Evolutionary conservation across 352 stramenopile genomes (phyloP).

Genomic region (Aphanomyces stellatus): DNA sequence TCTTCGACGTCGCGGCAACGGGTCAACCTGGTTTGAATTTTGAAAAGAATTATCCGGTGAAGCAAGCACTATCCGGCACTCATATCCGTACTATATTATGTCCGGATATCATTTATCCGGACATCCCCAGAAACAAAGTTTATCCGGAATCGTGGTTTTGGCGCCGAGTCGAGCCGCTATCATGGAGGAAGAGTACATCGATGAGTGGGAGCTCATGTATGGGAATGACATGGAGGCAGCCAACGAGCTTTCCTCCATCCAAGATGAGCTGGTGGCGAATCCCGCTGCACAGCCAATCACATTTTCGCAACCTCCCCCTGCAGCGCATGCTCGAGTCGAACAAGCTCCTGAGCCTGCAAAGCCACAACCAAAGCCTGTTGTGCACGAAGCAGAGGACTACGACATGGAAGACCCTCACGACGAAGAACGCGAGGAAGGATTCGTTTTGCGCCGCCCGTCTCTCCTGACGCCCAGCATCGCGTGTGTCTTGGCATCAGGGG

Average conservation of each 20-base stretch:
- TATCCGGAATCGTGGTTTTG: slow-evolving; percentile 7
- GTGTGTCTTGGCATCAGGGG: slow-evolving; percentile 30
- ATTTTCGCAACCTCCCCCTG: neutral
- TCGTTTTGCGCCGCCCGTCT: slow-evolving; percentile 5
- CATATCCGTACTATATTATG: too few relatives aligned
- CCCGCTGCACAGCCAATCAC: neutral
- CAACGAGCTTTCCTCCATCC: slow-evolving; percentile 30
- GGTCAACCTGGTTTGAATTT: slow-evolving; percentile 1
- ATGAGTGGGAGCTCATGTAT: slow-evolving; percentile 82
- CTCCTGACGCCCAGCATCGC: slow-evolving; percentile 19
- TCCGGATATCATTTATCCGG: neutral
- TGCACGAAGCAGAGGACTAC: slow-evolving; percentile 24
- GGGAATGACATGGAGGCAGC: slow-evolving; percentile 69
- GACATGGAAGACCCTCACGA: slow-evolving; percentile 46
- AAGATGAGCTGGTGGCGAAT: slow-evolving; percentile 11
- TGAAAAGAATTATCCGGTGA: slow-evolving; percentile 11
- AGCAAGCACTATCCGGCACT: neutral
- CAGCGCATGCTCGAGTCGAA: too few relatives aligned
- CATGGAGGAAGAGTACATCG: slow-evolving; percentile 40
- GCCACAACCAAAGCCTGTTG: too few relatives aligned
- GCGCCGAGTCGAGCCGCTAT: slow-evolving; percentile 27
- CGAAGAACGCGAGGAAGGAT: slow-evolving; percentile 37
- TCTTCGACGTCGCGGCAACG: neutral
- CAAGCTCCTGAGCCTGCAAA: slow-evolving; percentile 34
- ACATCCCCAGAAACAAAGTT: neutral